Percentiles rank a stretch among this genome's conserved stretches.
Conservation (phyloP, 2,329 filamentous ascomycete species). For the Fusarium sp. region DNA sequence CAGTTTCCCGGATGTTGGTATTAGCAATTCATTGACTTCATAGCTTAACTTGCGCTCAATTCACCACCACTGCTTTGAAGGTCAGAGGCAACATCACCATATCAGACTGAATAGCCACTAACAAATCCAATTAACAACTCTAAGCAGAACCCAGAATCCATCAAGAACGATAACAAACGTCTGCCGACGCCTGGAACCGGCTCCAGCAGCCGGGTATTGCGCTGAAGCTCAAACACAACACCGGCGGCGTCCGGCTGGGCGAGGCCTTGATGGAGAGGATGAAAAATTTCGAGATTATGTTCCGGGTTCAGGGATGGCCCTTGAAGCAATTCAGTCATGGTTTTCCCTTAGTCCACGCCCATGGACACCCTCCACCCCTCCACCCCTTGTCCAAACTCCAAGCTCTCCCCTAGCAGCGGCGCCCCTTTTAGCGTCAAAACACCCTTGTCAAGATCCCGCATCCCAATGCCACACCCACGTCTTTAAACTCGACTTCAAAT, state of each 20-base stretch:
- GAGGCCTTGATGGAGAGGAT: slow-evolving; percentile 41
- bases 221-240: slow-evolving; percentile 42
- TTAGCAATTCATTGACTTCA: slow-evolving; percentile 22
- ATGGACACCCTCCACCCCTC: slow-evolving; percentile 42
- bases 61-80: background rate
- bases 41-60: background rate
- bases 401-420: slow-evolving; percentile 43
- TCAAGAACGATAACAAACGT: slow-evolving; percentile 11
- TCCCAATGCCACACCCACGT: slow-evolving; percentile 49
- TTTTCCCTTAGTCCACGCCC: slow-evolving; percentile 31
- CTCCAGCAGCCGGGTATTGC: slow-evolving; percentile 41
- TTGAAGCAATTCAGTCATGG: slow-evolving; percentile 27
- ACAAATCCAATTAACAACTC: slow-evolving; percentile 12
- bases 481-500: slow-evolving; percentile 47
- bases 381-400: slow-evolving; percentile 38
- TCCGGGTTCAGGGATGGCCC: slow-evolving; percentile 44
- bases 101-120: slow-evolving; percentile 10
- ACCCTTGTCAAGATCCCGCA: slow-evolving; percentile 49
- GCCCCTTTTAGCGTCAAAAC: slow-evolving; percentile 45
- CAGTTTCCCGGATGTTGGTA: slow-evolving; percentile 23
- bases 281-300: slow-evolving; percentile 47
- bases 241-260: slow-evolving; percentile 45
- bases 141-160: slow-evolving; percentile 9
- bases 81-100: background rate
- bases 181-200: slow-evolving; percentile 43